phyloP scores from a whole-genome alignment of 345 rosid species.

The Corchorus olitorius region DNA sequence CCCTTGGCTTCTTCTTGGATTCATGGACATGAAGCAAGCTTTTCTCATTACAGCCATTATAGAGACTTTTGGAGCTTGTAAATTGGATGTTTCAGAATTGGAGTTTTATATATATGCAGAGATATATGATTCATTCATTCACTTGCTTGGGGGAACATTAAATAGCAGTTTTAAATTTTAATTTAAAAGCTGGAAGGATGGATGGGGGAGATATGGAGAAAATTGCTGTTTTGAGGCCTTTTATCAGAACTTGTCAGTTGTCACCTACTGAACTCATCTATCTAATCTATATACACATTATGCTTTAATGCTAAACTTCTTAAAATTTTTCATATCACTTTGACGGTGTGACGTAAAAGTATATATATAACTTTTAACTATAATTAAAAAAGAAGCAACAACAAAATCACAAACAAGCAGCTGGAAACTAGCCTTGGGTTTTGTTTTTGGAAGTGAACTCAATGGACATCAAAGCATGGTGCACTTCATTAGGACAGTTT shows the following conservation, averaged over 20 bases:
- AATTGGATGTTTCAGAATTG: not conserved
- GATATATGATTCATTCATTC: not conserved
- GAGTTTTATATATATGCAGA: not conserved
- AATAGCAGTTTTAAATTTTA: not conserved
- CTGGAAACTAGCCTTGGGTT: not conserved
- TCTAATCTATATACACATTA: not conserved
- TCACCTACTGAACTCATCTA: not conserved
- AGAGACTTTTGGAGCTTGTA: not conserved
- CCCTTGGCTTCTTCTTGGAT: constrained; percentile 18
- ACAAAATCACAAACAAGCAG: not conserved
- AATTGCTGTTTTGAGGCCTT: not conserved
- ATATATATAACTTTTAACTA: no score
- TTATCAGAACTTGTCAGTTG: constrained; percentile 13
- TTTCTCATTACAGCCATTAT: not conserved
- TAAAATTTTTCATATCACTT: not conserved
- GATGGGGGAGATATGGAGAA: constrained; percentile 39
- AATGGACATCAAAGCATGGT: not conserved
- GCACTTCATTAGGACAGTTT: not conserved
- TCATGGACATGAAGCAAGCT: constrained; percentile 17
- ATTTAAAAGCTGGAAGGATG: constrained; percentile 24
- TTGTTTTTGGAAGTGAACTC: not conserved
- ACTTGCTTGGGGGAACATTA: not conserved
- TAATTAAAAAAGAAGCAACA: not conserved
- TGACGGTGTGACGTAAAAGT: not conserved
- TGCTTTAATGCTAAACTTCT: no score